These are phyloP conservation scores for Calonectria pseudoreteaudii DNA, from an alignment of 2,329 filamentous ascomycete species.

Conservation along the genomic window DNA sequence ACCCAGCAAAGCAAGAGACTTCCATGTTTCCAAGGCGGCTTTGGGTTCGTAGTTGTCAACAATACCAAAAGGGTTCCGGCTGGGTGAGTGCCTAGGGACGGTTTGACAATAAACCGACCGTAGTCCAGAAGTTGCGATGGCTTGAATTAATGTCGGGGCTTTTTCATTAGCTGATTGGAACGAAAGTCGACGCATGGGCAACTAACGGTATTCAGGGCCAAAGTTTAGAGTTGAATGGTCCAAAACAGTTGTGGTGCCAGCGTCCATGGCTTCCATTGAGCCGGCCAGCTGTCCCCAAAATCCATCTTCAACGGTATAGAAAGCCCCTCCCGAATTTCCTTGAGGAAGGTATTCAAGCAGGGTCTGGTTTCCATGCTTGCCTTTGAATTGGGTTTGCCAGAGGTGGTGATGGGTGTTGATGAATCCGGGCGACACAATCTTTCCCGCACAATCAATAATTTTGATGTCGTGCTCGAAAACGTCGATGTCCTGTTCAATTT, in stretches of 20 bases:
- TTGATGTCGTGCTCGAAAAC: not conserved
- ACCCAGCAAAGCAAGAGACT: not conserved
- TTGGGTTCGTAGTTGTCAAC: not conserved
- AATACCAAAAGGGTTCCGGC: not conserved
- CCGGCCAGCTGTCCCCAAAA: not conserved
- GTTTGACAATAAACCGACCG: not conserved
- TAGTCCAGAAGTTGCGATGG: not conserved
- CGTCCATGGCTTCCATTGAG: not conserved
- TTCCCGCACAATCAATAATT: not conserved
- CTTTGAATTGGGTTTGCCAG: constrained; percentile 22
- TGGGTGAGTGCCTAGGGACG: not conserved
- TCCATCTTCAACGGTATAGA: not conserved
- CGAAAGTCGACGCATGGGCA: accelerated
- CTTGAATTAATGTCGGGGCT: not conserved
- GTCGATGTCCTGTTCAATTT: not conserved
- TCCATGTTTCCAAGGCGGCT: not conserved
- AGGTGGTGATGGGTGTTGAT: constrained; percentile 25
- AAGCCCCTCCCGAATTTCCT: not conserved
- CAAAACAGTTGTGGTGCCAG: not conserved
- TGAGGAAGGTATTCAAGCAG: not conserved
- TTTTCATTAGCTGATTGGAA: not conserved
- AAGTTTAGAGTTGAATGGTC: not conserved
- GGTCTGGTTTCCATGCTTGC: constrained; percentile 4
- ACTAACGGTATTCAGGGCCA: not conserved
- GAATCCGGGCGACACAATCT: constrained; percentile 25